Conservation (phyloP, 108 stramenopile species). For the Pseudonitzschia pungens region DNA sequence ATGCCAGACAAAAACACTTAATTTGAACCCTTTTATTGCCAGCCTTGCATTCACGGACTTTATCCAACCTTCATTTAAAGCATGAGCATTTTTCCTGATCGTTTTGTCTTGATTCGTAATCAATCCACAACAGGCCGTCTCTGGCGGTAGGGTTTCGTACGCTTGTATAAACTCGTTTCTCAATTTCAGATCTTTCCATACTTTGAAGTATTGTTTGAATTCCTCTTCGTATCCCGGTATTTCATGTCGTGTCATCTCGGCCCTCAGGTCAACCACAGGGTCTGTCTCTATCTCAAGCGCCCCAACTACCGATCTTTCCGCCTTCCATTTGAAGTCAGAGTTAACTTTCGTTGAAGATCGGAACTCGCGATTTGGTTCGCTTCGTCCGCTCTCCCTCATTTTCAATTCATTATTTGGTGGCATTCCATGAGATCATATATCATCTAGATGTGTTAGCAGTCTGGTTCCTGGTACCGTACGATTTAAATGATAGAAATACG, state of each 20-base stretch:
- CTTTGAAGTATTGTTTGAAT: constrained; percentile 7
- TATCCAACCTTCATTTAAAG: constrained; percentile 34
- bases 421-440: background rate
- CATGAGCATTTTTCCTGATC: constrained; percentile 10
- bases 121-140: constrained; percentile 34
- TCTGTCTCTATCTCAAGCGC: constrained; percentile 33
- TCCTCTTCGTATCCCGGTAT: constrained; percentile 1
- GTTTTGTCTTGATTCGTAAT: constrained; percentile 21
- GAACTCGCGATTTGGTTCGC: constrained; percentile 5
- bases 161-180: constrained; percentile 28
- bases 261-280: constrained; percentile 21
- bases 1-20: constrained; percentile 31
- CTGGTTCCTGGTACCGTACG: too few relatives aligned
- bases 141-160: constrained; percentile 24
- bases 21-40: constrained; percentile 4
- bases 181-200: constrained; percentile 26
- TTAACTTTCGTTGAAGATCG: constrained; percentile 26
- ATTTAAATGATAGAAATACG: too few relatives aligned
- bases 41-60: constrained; percentile 22
- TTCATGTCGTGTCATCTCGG: constrained; percentile 1
- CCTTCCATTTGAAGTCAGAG: constrained; percentile 43
- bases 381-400: background rate
- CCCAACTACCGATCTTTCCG: constrained; percentile 26
- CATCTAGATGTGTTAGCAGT: too few relatives aligned
- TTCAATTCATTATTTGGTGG: background rate